These are phyloP conservation scores for Euptelea pleiosperma DNA, from an alignment of 164 flowering plant genomes.

Conservation along the genomic window DNA sequence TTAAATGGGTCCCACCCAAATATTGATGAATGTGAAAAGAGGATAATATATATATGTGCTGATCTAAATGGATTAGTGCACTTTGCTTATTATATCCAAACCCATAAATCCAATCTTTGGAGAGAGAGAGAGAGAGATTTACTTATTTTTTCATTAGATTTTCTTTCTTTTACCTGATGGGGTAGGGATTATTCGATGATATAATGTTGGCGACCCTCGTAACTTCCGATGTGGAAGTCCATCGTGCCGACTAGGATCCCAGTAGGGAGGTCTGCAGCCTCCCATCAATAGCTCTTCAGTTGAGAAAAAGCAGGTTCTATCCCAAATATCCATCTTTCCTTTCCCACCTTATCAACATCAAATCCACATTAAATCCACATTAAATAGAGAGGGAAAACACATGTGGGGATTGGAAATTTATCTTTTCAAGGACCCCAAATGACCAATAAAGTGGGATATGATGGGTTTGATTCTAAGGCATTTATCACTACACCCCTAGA, in stretches of 20 bases:
- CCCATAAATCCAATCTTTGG: no score
- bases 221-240: neutral
- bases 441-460: neutral
- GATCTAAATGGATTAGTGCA: no score
- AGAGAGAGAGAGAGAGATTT: no score
- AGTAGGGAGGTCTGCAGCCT: neutral
- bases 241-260: neutral
- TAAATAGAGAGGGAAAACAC: neutral
- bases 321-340: neutral
- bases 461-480: neutral
- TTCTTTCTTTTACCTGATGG: no score
- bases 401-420: neutral
- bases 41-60: no score
- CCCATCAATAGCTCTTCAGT: neutral
- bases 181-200: no score
- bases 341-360: neutral
- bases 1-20: no score
- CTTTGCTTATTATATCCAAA: no score
- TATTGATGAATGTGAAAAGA: no score
- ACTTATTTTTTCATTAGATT: no score
- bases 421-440: neutral
- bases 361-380: neutral
- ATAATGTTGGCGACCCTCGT: neutral
- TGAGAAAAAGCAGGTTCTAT: neutral
- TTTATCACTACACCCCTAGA: no score